These are phyloP conservation scores for Sechiopsis laciniata DNA, from an alignment of 306 rosid species.

Conservation along the genomic window DNA sequence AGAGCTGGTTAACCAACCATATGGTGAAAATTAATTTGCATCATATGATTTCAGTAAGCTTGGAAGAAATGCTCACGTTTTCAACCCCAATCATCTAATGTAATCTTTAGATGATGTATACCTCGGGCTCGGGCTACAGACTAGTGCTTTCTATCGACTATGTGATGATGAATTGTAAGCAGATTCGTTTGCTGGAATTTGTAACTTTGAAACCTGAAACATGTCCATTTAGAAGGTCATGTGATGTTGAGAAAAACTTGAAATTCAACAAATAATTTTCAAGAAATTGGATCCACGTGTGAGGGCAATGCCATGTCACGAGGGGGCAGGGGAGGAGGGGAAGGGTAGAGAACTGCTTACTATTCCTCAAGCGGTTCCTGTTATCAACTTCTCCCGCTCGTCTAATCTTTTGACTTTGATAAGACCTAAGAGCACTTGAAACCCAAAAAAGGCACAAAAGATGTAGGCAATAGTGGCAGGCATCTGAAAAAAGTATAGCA, in stretches of 20 bases:
- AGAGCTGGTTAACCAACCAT: slow-evolving; percentile 14
- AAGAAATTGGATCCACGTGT: slow-evolving; percentile 4
- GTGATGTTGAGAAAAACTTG: not conserved
- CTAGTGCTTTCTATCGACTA: not conserved
- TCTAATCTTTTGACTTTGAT: slow-evolving; percentile 78
- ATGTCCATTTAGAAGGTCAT: slow-evolving; percentile 9
- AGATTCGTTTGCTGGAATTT: slow-evolving; percentile 2
- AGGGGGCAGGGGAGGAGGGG: not conserved
- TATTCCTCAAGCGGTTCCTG: slow-evolving; percentile 74
- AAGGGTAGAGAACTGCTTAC: slow-evolving; percentile 5
- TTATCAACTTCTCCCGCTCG: slow-evolving; percentile 75
- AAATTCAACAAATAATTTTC: not conserved
- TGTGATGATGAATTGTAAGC: not conserved
- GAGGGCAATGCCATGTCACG: not conserved
- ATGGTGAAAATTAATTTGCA: not conserved
- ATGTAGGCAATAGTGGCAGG: slow-evolving; percentile 69
- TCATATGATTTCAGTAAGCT: not conserved
- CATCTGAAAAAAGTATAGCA: slow-evolving; percentile 45
- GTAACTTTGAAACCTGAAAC: slow-evolving; percentile 15
- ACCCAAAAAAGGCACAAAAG: slow-evolving; percentile 65
- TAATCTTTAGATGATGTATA: slow-evolving; percentile 14
- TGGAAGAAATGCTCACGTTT: slow-evolving; percentile 16
- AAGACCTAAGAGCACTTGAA: slow-evolving; percentile 88
- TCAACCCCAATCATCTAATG: slow-evolving; percentile 13
- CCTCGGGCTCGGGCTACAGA: slow-evolving; percentile 11